These are phyloP conservation scores for Xylariales sp. DNA, from an alignment of 2,329 filamentous ascomycete species.

Conservation along the genomic window DNA sequence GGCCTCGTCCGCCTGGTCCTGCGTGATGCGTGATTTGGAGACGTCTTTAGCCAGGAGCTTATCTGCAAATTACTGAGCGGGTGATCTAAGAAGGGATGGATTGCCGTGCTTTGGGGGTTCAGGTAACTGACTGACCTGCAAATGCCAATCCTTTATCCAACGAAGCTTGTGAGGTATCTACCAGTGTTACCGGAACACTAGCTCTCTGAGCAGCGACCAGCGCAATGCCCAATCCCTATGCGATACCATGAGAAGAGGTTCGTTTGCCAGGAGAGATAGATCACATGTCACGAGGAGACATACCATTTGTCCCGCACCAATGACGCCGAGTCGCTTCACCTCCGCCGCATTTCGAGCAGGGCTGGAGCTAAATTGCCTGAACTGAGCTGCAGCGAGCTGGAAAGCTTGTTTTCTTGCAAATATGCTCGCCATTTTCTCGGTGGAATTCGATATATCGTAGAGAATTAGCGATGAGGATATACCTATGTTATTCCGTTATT, in stretches of 20 bases:
- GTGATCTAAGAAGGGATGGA: not conserved
- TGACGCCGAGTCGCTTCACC: slow-evolving; percentile 88
- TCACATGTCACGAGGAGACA: slow-evolving; percentile 55
- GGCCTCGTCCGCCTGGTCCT: slow-evolving; percentile 80
- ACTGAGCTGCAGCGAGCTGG: slow-evolving; percentile 55
- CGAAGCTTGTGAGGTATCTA: slow-evolving; percentile 86
- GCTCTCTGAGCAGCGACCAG: slow-evolving; percentile 91
- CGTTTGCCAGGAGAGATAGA: slow-evolving; percentile 38
- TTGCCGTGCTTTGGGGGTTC: slow-evolving; percentile 18
- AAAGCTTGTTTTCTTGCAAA: slow-evolving; percentile 54
- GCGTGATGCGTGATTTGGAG: slow-evolving; percentile 84
- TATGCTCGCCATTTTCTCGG: slow-evolving; percentile 55
- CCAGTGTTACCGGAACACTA: slow-evolving; percentile 82
- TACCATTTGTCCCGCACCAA: slow-evolving; percentile 98
- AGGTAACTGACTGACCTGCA: slow-evolving; percentile 69
- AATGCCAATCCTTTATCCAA: slow-evolving; percentile 91
- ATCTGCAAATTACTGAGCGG: slow-evolving; percentile 62
- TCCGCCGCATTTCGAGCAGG: slow-evolving; percentile 71
- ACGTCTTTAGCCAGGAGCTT: slow-evolving; percentile 96
- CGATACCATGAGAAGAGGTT: slow-evolving; percentile 43
- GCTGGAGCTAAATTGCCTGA: slow-evolving; percentile 76
- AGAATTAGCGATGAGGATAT: slow-evolving; percentile 7
- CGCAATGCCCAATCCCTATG: slow-evolving; percentile 91
- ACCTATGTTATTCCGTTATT: not conserved
- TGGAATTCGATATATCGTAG: not conserved